phyloP scores from a whole-genome alignment of 768 basidiomycete species.

The Punctularia strigosozonata region DNA sequence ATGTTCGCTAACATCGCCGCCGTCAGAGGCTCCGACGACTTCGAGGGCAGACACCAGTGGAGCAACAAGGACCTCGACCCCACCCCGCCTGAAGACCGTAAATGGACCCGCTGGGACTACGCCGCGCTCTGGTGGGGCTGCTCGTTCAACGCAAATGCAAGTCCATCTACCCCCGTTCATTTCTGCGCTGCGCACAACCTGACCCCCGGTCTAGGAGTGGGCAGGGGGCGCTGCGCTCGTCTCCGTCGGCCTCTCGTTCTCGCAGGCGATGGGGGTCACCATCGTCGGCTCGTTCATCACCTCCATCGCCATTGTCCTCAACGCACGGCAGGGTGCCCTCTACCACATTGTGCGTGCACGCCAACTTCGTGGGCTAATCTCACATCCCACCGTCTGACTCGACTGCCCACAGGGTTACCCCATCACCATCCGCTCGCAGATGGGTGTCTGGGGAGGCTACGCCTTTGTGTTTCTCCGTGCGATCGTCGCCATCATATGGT shows the following conservation, averaged over 20 bases:
- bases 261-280: slow-evolving; percentile 13
- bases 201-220: slow-evolving; percentile 5
- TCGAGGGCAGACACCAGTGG: neutral
- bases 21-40: neutral
- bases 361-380: neutral
- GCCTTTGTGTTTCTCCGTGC: slow-evolving; percentile 12
- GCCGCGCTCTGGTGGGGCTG: neutral
- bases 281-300: slow-evolving; percentile 10
- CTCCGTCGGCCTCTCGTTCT: slow-evolving; percentile 13
- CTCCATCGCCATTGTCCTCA: slow-evolving; percentile 10
- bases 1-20: no score
- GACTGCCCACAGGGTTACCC: no score
- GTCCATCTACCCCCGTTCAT: no score
- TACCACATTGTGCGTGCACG: slow-evolving; percentile 8
- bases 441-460: slow-evolving; percentile 14
- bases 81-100: neutral
- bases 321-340: slow-evolving; percentile 11
- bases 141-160: neutral
- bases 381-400: neutral
- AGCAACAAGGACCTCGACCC: slow-evolving; percentile 1
- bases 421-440: slow-evolving; percentile 9
- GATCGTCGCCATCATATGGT: slow-evolving; percentile 12
- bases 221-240: slow-evolving; percentile 13
- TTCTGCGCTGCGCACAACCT: no score
- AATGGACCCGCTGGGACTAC: slow-evolving; percentile 1